Base-by-base conservation (phyloP, 2,329 filamentous ascomycete genomes). In the Thelonectria blattea region DNA sequence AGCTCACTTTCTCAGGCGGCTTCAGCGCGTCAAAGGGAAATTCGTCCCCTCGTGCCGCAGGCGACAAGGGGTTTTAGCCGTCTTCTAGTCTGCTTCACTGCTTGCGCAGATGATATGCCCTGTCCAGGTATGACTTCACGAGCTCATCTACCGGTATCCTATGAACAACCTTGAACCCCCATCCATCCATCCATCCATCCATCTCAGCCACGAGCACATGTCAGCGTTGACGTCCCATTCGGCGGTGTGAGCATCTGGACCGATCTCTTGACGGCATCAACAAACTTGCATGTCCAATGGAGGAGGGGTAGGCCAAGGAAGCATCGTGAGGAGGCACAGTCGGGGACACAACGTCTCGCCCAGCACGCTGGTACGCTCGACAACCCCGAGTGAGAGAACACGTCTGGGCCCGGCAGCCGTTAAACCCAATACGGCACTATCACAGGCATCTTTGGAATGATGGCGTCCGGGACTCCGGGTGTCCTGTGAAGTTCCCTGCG, bases 1-100 rank as follows among this genome's bases (percentile, higher is more conserved):
- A 42, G 56, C 54, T 54, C 10, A 2, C 34, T 12, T 58, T 45
- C 61, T 58, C 42, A 68, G 43, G 68, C 68, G 68, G 68, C 62
- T 71, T 71, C 68, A 71, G 68, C 68, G 68, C 68, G 66, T 71
- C 69, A 62, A n/a, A 61, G 60, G 48, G 53, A 63, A 71, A 66
- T 64, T 61, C 42, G 46, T 51, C 20, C 49, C 45, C 58, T 32
- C 20, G 34, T 50, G 37, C 41, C 37, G 27, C 20, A 34, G 39
- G 5, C 49, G 30, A 43, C 17, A 12, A 30, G 18, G 32, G 30
- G 14, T 39, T 49, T 37, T 30, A 27, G n/a, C 27, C 41, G 43
- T 24, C 47, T 46, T 67, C 56, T 65, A 17, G 61, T 53, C 65
- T 56, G 32, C 5, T 43, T 41, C 52, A 22, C 53, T 20, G 46